Evolutionary conservation across 2,329 filamentous ascomycete species (phyloP).

Genomic region (Alternaria arbusti): DNA sequence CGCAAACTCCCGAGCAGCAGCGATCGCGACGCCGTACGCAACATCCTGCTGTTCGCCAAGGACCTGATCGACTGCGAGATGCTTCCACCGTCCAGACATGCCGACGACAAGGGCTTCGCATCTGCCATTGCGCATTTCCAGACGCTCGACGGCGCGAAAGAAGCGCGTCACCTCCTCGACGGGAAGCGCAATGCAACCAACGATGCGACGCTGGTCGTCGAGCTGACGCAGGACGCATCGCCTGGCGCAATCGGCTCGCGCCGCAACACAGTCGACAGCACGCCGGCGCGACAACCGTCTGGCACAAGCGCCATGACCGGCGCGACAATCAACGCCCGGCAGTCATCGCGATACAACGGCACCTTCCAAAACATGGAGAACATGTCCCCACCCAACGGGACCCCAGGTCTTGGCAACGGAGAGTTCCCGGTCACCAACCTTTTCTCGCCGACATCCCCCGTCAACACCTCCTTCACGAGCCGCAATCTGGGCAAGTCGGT

Average conservation of each 20-base stretch:
- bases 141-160: constrained; percentile 63
- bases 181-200: constrained; percentile 68
- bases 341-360: constrained; percentile 66
- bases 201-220: constrained; percentile 64
- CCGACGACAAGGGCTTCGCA: constrained; percentile 63
- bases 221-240: constrained; percentile 57
- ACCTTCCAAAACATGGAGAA: constrained; percentile 68
- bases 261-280: constrained; percentile 63
- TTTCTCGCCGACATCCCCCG: constrained; percentile 76
- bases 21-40: constrained; percentile 63
- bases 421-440: constrained; percentile 69
- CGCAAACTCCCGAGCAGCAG: constrained; percentile 66
- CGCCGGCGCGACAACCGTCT: constrained; percentile 51
- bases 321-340: constrained; percentile 51
- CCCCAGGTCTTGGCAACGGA: constrained; percentile 59
- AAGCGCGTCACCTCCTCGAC: constrained; percentile 65
- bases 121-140: constrained; percentile 66
- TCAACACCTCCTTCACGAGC: constrained; percentile 72
- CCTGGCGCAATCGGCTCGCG: constrained; percentile 53
- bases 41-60: constrained; percentile 70
- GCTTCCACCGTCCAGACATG: constrained; percentile 57
- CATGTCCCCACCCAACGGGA: constrained; percentile 65
- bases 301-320: constrained; percentile 54
- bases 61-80: constrained; percentile 67
- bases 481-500: constrained; percentile 69